Base-by-base conservation (phyloP, 2,329 filamentous ascomycete species). In the Exophiala sp. region DNA sequence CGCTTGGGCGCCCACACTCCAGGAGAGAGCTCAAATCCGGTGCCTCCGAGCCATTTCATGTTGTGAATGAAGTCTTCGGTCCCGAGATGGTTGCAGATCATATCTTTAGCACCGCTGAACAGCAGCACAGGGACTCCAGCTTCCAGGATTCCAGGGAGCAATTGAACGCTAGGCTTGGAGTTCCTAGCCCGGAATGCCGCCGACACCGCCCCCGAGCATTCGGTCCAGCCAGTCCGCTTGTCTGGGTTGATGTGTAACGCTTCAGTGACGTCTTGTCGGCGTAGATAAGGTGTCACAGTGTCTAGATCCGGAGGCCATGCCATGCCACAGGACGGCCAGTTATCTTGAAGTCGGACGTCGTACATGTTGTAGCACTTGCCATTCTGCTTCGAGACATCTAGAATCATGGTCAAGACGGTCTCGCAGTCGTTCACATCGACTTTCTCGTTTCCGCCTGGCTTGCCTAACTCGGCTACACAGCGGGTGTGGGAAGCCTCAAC, bases 11-110 rank as follows among this genome's bases (percentile, higher is more conserved):
- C 90, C 81, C 86, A 90, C 47, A 87, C 88, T 11, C 90, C 91
- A 0, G 88, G 86, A 0, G 85, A 84, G 1, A 86, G 73, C 68
- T 97, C 90, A 63, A 98, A 96, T 2, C 93, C 94, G 60, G 85
- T 91, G 48, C 83, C 91, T 44, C 86, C 89, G 60, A 89, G 93
- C 88, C 90, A 98, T 59, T 84, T 73, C 80, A 98, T 82, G 63
- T 88, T 90, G 66, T 85, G 82, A 64, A 98, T 95, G 59, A 98
- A 69, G 22, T 86, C 80, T 66, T 98, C 93, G 0, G 93, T 98
- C 51, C 93, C 93, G 23, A 96, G 72, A 65, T 98, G 89, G 67
- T 98, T 98, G 78, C 93, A 98, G 61, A 98, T 97, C 19, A 97
- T 73, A 66, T 98, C 93, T 62, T 95, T 82, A 53, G 90, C 86